Evolutionary conservation across 1,284 basidiomycete genomes (phyloP).

Genomic region (Malassezia nana): DNA sequence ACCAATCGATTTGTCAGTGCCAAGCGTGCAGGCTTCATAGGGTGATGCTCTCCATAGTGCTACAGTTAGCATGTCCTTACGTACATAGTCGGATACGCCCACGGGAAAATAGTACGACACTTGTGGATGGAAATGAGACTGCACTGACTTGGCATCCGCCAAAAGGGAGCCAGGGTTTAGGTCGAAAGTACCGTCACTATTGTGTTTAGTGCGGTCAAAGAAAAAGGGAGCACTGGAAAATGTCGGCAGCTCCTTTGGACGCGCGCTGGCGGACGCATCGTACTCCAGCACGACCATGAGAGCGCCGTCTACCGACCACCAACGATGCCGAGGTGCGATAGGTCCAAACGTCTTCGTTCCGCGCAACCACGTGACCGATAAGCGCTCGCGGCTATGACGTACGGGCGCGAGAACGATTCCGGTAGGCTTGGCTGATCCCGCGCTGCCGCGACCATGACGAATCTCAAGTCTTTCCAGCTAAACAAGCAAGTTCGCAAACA

Average conservation of each 20-base stretch:
- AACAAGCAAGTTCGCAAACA: background rate
- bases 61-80: constrained; percentile 5
- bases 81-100: constrained; percentile 72
- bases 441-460: background rate
- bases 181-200: constrained; percentile 24
- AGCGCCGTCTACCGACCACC: background rate
- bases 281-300: constrained; percentile 41
- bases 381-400: too few species aligned
- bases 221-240: constrained; percentile 44
- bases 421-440: too few species aligned
- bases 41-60: constrained; percentile 71
- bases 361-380: background rate
- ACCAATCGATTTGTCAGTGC: constrained; percentile 92
- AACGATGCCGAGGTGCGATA: background rate
- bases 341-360: background rate
- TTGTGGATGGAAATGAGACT: constrained; percentile 52
- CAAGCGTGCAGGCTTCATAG: constrained; percentile 93
- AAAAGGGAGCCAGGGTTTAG: constrained; percentile 12
- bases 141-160: constrained; percentile 12
- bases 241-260: constrained; percentile 24
- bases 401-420: too few species aligned
- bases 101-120: constrained; percentile 94
- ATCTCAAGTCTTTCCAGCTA: background rate
- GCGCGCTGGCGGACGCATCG: constrained; percentile 24
- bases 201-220: constrained; percentile 31